phyloP scores from a whole-genome alignment of 345 rosid genomes.

The Camelina hispida region DNA sequence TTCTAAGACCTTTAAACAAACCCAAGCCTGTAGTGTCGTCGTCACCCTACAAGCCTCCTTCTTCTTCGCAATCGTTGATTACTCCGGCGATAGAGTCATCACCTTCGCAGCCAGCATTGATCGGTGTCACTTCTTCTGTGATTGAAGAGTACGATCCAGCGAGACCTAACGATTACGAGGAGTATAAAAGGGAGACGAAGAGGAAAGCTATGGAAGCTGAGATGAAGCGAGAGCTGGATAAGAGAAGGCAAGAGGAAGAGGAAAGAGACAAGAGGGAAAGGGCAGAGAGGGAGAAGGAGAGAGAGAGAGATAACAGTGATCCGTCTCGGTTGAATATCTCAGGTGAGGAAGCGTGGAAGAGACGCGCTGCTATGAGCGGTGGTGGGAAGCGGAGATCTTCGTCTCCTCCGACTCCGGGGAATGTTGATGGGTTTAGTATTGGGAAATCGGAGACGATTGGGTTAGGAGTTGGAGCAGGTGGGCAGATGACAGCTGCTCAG shows the following conservation, averaged over 20 bases:
- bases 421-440: slow-evolving; percentile 64
- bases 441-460: slow-evolving; percentile 92
- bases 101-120: slow-evolving; percentile 65
- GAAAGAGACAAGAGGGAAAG: slow-evolving; percentile 64
- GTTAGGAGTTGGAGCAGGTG: slow-evolving; percentile 94
- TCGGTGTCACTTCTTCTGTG: slow-evolving; percentile 78
- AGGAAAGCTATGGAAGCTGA: slow-evolving; percentile 79
- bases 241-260: slow-evolving; percentile 83
- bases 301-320: slow-evolving; percentile 45
- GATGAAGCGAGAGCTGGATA: slow-evolving; percentile 76
- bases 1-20: slow-evolving; percentile 67
- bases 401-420: slow-evolving; percentile 62
- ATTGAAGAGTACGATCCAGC: slow-evolving; percentile 96
- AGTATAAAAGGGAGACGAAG: slow-evolving; percentile 78
- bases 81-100: slow-evolving; percentile 34
- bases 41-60: slow-evolving; percentile 30
- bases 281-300: slow-evolving; percentile 56
- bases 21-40: slow-evolving; percentile 44
- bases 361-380: slow-evolving; percentile 92
- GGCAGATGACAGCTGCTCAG: slow-evolving; percentile 99
- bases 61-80: background rate
- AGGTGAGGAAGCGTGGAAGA: slow-evolving; percentile 97
- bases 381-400: slow-evolving; percentile 68
- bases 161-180: slow-evolving; percentile 93
- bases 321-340: slow-evolving; percentile 61